Base-by-base conservation (phyloP, 306 rosid species). In the Arachis stenosperma region DNA sequence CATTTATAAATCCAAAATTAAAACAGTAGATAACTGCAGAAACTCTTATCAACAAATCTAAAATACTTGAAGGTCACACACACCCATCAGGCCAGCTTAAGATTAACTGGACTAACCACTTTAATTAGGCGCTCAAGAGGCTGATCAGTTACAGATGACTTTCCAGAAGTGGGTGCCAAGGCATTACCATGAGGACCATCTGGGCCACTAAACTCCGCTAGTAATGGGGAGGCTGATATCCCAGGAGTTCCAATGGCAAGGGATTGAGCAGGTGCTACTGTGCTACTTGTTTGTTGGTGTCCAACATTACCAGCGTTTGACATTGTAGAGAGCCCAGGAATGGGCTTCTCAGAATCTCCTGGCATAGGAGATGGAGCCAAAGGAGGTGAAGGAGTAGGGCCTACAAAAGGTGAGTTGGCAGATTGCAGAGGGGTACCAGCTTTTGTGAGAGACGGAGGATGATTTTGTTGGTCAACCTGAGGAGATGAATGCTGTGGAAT, bases 171-270 rank as follows among this genome's bases (percentile, higher is more conserved):
- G 51, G 91, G 78, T 39, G 84, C 79, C 56, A 87, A 74, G 65
- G 83, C 79, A 82, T 85, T 91, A 69, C 85, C 91, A 83, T 85
- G 90, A 73, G 79, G 64, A 58, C 92, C 90, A 71, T 91, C 99
- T 66, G 90, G 88, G 80, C 87, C 83, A 27, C 82, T 88, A 79
- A 81, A 91, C 79, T 95, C 99, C 39, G 96, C 99, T 59, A 95
- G 88, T 87, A 95, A 81, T 76, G 98, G 99, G 65, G 99, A 95
- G 62, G 99, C 97, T 71, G 99, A 91, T 75, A 95, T 91, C 84
- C 99, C 99, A 68, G 98, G 99, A 56, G 99, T 95, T 67, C 98
- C 99, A 36, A 95, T 90, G 71, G 98, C 96, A 81, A 91, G 96
- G 71, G 97, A 95, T 63, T 83, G 96, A 71, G 86, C 89, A 50